phyloP scores from a whole-genome alignment of 805 yeast genomes.

The Peterozyma xylosa region DNA sequence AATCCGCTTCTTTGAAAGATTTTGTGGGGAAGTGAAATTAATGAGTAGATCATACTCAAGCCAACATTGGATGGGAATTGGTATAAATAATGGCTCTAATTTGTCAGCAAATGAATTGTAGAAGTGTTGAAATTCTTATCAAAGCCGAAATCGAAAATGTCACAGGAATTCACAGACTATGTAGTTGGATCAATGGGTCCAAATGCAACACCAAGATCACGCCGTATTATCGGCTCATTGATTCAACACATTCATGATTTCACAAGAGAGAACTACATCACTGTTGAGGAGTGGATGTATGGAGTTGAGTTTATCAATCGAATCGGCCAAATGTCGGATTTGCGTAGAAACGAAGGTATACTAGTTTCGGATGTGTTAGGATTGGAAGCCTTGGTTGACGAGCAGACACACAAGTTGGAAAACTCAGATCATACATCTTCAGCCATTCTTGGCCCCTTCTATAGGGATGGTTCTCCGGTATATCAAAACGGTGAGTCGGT shows the following conservation, averaged over 20 bases:
- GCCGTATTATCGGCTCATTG: slow-evolving; percentile 17
- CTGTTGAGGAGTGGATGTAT: slow-evolving; percentile 27
- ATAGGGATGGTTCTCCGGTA: slow-evolving; percentile 22
- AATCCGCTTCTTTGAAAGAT: no score
- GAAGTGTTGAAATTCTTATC: no score
- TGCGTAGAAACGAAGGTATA: slow-evolving; percentile 24
- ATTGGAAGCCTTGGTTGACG: slow-evolving; percentile 25
- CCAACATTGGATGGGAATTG: no score
- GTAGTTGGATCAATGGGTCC: slow-evolving; percentile 23
- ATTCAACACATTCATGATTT: slow-evolving; percentile 28
- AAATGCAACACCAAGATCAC: slow-evolving; percentile 17
- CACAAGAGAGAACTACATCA: slow-evolving; percentile 24
- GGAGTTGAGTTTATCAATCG: slow-evolving; percentile 23
- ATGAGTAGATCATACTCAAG: no score
- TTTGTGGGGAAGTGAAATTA: background rate
- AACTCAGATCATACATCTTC: slow-evolving; percentile 19
- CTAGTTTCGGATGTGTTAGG: slow-evolving; percentile 27
- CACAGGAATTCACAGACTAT: slow-evolving; percentile 19
- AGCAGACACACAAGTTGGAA: slow-evolving; percentile 18
- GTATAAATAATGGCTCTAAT: no score
- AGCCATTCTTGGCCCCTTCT: slow-evolving; percentile 28
- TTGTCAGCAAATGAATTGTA: no score
- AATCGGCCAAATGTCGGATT: slow-evolving; percentile 25
- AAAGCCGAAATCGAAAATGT: slow-evolving; percentile 11
- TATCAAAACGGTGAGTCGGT: slow-evolving; percentile 24